Percentiles rank a stretch among this genome's conserved stretches.
Conservation (phyloP, 441 rosid genomes). For the Syzygium syzygioides region DNA sequence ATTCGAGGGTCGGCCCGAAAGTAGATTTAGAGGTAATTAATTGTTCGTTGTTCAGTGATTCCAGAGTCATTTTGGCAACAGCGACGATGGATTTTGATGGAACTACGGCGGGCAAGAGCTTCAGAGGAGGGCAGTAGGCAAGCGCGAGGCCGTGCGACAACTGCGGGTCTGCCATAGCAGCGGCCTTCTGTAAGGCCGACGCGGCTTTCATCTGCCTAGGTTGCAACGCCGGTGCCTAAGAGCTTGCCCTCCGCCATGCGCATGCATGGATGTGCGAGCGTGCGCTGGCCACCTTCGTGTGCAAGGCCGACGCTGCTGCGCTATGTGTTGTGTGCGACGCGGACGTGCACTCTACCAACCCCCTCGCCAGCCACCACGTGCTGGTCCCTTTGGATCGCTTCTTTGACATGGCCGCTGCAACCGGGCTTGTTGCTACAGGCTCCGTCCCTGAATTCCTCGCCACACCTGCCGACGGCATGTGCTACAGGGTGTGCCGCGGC, state of each 20-base stretch:
- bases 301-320: slow-evolving; percentile 65
- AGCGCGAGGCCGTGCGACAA: slow-evolving; percentile 43
- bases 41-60: slow-evolving; percentile 3
- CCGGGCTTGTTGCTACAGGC: slow-evolving; percentile 6
- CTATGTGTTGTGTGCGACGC: slow-evolving; percentile 53
- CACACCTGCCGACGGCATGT: slow-evolving; percentile 3
- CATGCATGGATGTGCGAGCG: slow-evolving; percentile 58
- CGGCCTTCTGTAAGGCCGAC: slow-evolving; percentile 43
- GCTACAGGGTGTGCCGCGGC: not conserved
- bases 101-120: not conserved
- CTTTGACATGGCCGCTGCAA: slow-evolving; percentile 29
- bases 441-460: slow-evolving; percentile 18
- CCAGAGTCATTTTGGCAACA: slow-evolving; percentile 24
- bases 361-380: slow-evolving; percentile 50
- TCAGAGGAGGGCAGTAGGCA: slow-evolving; percentile 31
- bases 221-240: slow-evolving; percentile 32
- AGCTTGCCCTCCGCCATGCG: slow-evolving; percentile 28
- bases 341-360: slow-evolving; percentile 59
- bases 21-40: too few species aligned
- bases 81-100: slow-evolving; percentile 24
- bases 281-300: slow-evolving; percentile 55
- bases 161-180: slow-evolving; percentile 40
- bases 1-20: too few species aligned
- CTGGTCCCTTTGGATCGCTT: slow-evolving; percentile 48
- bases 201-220: slow-evolving; percentile 42